Evolutionary conservation across 441 rosid genomes (phyloP).

Genomic region (Gossypium gossypioides): DNA sequence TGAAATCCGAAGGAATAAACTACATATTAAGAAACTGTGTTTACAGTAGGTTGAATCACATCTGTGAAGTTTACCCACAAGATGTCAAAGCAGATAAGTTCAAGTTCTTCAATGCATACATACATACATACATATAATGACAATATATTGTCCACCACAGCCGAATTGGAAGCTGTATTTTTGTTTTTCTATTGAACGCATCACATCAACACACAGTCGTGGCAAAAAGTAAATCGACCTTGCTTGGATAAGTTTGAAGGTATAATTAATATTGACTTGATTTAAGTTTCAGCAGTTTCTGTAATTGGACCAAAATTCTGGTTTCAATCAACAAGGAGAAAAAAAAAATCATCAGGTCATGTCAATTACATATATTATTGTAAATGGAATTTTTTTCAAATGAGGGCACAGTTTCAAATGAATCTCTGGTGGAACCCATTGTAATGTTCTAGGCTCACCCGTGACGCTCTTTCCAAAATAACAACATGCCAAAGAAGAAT

Average conservation of each 20-base stretch:
- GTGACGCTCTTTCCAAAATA: constrained; percentile 20
- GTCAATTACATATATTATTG: background rate
- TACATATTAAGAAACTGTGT: too few species aligned
- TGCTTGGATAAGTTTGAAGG: background rate
- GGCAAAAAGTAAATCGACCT: background rate
- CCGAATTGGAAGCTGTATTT: background rate
- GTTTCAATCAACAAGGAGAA: constrained; percentile 12
- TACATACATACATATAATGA: too few species aligned
- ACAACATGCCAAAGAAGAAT: constrained; percentile 8
- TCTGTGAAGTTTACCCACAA: background rate
- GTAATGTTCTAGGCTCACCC: constrained; percentile 19
- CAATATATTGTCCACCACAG: too few species aligned
- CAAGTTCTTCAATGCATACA: background rate
- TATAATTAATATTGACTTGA: constrained; percentile 4
- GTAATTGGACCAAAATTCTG: background rate
- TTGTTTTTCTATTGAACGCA: background rate
- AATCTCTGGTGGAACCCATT: constrained; percentile 20
- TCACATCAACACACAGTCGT: background rate
- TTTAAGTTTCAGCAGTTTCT: background rate
- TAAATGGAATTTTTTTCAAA: background rate
- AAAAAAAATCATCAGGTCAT: constrained; percentile 2
- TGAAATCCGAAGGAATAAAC: too few species aligned
- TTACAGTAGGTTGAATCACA: too few species aligned
- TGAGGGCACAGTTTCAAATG: background rate
- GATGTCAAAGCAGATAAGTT: background rate